These are phyloP conservation scores for Salvia hispanica DNA, from an alignment of 257 asterid species.

Conservation along the genomic window DNA sequence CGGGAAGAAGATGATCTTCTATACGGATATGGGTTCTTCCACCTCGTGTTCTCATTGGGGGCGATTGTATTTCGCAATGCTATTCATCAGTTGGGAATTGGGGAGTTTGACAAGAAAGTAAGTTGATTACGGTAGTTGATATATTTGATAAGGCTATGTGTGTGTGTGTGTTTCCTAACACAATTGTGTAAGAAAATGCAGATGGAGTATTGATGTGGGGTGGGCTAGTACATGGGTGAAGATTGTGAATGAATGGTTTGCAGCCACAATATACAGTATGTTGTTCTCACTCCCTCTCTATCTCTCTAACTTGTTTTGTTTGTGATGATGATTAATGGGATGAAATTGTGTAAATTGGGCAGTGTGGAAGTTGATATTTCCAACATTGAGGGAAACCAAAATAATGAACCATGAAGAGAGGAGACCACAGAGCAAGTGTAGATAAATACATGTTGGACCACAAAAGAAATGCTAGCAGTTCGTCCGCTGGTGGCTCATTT, in stretches of 20 bases:
- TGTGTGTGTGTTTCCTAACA: background rate
- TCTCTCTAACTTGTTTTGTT: background rate
- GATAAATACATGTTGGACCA: slow-evolving; percentile 29
- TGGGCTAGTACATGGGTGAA: slow-evolving; percentile 98
- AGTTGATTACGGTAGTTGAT: slow-evolving; percentile 25
- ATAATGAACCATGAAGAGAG: slow-evolving; percentile 71
- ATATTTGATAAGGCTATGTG: too few relatives aligned
- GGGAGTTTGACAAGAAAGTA: slow-evolving; percentile 76
- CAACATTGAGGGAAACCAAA: slow-evolving; percentile 57
- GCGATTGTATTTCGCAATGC: slow-evolving; percentile 96
- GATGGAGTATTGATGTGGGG: slow-evolving; percentile 96
- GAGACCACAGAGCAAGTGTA: slow-evolving; percentile 48
- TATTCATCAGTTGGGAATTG: slow-evolving; percentile 88
- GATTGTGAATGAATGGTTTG: slow-evolving; percentile 90
- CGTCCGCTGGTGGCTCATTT: too few relatives aligned
- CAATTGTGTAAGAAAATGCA: slow-evolving; percentile 27
- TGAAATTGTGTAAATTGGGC: slow-evolving; percentile 30
- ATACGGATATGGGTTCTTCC: slow-evolving; percentile 85
- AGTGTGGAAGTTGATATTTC: slow-evolving; percentile 95
- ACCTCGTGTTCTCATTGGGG: slow-evolving; percentile 79
- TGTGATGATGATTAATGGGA: background rate
- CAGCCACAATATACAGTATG: slow-evolving; percentile 86
- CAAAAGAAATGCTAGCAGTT: too few relatives aligned
- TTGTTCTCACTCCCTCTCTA: background rate
- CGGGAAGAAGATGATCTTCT: slow-evolving; percentile 67